phyloP scores from a whole-genome alignment of 2,329 filamentous ascomycete genomes.

The Fusarium stilboides region DNA sequence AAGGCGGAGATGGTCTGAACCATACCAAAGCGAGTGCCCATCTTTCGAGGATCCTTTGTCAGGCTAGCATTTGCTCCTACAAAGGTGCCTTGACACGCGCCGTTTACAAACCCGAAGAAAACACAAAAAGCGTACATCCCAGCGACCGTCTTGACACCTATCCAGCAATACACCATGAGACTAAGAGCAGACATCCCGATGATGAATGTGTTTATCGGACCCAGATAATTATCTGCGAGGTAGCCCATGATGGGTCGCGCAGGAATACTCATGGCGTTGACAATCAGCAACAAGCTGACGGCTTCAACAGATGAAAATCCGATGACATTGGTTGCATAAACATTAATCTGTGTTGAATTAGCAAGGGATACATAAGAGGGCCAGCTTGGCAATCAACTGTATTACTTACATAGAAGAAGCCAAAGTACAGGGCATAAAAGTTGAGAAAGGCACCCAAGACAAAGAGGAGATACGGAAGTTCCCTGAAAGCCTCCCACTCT shows the following conservation, averaged over 20 bases:
- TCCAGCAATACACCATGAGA: conserved; percentile 52
- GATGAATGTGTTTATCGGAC: conserved; percentile 64
- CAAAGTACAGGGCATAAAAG: conserved; percentile 58
- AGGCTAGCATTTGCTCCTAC: conserved; percentile 58
- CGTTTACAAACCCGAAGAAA: conserved; percentile 51
- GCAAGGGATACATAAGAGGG: not conserved
- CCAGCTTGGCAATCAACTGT: conserved; percentile 50
- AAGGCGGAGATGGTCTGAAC: conserved; percentile 59
- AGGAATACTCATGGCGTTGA: conserved; percentile 73
- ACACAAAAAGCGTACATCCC: conserved; percentile 52
- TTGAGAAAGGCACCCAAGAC: conserved; percentile 64
- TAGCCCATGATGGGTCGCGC: conserved; percentile 72
- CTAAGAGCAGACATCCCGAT: conserved; percentile 50
- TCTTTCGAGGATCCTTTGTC: conserved; percentile 58
- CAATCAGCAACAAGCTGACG: conserved; percentile 70
- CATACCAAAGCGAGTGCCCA: conserved; percentile 62
- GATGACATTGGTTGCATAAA: conserved; percentile 56
- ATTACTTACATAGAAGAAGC: conserved; percentile 61
- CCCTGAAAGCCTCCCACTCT: conserved; percentile 71
- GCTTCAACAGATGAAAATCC: conserved; percentile 67
- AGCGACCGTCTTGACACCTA: conserved; percentile 45
- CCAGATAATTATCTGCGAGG: conserved; percentile 68
- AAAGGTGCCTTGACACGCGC: conserved; percentile 52
- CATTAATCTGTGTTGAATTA: conserved; percentile 57
- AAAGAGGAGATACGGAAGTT: conserved; percentile 69